phyloP scores from a whole-genome alignment of 1,284 basidiomycete genomes.

The Leucoagaricus sp. region DNA sequence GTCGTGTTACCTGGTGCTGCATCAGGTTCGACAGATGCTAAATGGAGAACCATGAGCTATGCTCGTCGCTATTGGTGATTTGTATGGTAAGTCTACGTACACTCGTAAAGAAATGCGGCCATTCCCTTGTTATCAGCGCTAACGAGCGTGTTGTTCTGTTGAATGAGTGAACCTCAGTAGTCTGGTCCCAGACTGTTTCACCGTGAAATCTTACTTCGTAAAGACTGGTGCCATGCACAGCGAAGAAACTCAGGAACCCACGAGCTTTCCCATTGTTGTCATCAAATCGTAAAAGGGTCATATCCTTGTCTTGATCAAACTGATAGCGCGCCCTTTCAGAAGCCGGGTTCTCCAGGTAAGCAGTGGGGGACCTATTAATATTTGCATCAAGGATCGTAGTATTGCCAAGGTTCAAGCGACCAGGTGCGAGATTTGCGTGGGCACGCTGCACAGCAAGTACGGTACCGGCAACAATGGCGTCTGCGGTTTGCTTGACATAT shows the following conservation, averaged over 20 bases:
- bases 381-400: conserved; percentile 69
- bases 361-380: conserved; percentile 72
- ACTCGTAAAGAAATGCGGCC: conserved; percentile 77
- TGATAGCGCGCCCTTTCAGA: conserved; percentile 66
- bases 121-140: conserved; percentile 83
- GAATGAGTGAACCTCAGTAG: conserved; percentile 1
- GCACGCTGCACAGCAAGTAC: conserved; percentile 70
- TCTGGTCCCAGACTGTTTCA: neutral
- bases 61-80: neutral
- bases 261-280: conserved; percentile 55
- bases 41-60: conserved; percentile 1
- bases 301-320: conserved; percentile 72
- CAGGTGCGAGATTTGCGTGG: conserved; percentile 61
- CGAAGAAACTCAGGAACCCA: conserved; percentile 75
- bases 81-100: conserved; percentile 33
- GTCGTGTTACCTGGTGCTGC: conserved; percentile 67
- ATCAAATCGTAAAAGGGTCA: conserved; percentile 67
- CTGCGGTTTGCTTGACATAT: conserved; percentile 67
- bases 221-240: conserved; percentile 80
- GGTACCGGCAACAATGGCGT: conserved; percentile 71
- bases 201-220: conserved; percentile 53
- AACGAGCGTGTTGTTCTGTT: conserved; percentile 75
- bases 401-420: conserved; percentile 65
- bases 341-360: conserved; percentile 72
- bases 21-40: conserved; percentile 63